Percentiles rank a stretch among this genome's conserved stretches.
These are phyloP conservation scores for Aspergillus sp. DNA, from an alignment of 2,329 filamentous ascomycete species.

Conservation along the genomic window DNA sequence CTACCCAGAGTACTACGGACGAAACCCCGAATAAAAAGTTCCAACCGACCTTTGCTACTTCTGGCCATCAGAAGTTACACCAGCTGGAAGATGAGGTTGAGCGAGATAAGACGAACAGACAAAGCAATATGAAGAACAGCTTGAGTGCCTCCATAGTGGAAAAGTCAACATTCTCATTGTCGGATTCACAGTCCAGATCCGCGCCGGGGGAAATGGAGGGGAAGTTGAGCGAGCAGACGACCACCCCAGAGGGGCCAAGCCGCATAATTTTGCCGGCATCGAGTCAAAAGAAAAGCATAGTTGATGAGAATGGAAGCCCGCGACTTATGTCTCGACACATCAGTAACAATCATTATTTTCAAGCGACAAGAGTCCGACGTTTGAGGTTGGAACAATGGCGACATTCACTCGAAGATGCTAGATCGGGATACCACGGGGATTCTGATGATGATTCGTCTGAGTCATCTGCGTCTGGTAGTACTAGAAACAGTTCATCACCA, in stretches of 20 bases:
- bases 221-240: not conserved
- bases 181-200: not conserved
- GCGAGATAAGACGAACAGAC: not conserved
- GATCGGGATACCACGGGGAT: conserved; percentile 7
- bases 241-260: not conserved
- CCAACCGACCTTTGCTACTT: not conserved
- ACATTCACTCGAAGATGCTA: not conserved
- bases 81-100: not conserved
- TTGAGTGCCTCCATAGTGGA: not conserved
- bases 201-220: not conserved
- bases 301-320: conserved; percentile 34
- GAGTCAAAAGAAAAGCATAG: conserved; percentile 15
- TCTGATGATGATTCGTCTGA: conserved; percentile 1
- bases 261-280: not conserved
- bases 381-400: not conserved
- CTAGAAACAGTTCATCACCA: not conserved
- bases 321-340: conserved; percentile 9
- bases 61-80: not conserved
- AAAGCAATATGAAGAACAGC: not conserved
- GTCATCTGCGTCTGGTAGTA: not conserved
- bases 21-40: not conserved
- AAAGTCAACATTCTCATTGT: not conserved
- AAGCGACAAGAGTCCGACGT: not conserved
- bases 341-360: not conserved
- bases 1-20: not conserved